phyloP scores from a whole-genome alignment of 2,329 filamentous ascomycete genomes.

The Neophaeococcomyces mojaviensis region DNA sequence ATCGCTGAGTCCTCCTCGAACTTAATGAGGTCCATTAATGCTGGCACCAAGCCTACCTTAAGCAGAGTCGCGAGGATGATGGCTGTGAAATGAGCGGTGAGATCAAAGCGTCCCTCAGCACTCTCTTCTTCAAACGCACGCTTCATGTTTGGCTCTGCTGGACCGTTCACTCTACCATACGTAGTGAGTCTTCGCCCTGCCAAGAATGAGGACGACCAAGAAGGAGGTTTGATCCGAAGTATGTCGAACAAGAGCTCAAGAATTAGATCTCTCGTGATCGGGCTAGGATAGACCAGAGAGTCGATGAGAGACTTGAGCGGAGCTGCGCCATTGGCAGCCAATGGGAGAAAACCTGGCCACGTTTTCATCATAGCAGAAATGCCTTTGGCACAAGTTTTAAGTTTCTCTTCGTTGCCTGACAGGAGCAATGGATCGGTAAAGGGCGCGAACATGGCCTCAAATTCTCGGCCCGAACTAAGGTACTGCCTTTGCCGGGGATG shows the following conservation, averaged over 20 bases:
- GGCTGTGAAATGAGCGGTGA: constrained; percentile 90
- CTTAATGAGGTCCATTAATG: constrained; percentile 43
- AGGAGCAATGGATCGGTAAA: constrained; percentile 73
- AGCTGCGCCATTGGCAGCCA: constrained; percentile 82
- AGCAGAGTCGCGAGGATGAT: constrained; percentile 79
- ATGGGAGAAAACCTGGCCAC: constrained; percentile 83
- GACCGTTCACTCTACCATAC: constrained; percentile 84
- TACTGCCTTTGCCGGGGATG: constrained; percentile 71
- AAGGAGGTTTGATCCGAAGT: constrained; percentile 81
- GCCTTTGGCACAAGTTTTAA: constrained; percentile 87
- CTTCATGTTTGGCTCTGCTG: constrained; percentile 52
- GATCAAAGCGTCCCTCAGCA: constrained; percentile 65
- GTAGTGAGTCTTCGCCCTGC: constrained; percentile 89
- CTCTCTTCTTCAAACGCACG: constrained; percentile 47
- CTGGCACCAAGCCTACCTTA: constrained; percentile 59
- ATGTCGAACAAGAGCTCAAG: constrained; percentile 79
- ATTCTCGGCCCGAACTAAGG: constrained; percentile 77
- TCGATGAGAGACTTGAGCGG: constrained; percentile 74
- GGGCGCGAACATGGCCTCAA: constrained; percentile 81
- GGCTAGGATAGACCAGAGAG: constrained; percentile 53
- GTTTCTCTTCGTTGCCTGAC: constrained; percentile 51
- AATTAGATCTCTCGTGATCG: constrained; percentile 62
- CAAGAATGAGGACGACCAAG: constrained; percentile 92
- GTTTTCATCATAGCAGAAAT: constrained; percentile 85
- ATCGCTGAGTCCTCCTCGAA: constrained; percentile 46